Evolutionary conservation across 1,139 yeast genomes (phyloP).

Genomic region (Williopsis jadinii): DNA sequence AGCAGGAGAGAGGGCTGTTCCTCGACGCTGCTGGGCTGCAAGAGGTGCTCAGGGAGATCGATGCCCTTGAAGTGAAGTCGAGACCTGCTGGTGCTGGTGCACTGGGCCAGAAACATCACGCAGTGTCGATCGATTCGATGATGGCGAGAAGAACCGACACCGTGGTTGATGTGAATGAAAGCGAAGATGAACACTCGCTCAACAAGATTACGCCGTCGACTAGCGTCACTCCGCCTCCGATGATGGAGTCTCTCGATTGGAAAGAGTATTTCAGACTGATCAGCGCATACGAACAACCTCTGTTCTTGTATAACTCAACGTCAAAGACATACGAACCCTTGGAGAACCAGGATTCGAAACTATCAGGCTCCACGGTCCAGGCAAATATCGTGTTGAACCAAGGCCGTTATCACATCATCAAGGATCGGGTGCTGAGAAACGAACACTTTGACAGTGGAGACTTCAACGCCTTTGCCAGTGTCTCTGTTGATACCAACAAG

Average conservation of each 20-base stretch:
- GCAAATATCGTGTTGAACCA: slow-evolving; percentile 32
- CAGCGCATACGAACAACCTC: slow-evolving; percentile 61
- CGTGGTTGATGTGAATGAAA: slow-evolving; percentile 24
- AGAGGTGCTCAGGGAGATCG: slow-evolving; percentile 55
- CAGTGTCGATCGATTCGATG: slow-evolving; percentile 11
- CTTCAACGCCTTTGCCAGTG: slow-evolving; percentile 29
- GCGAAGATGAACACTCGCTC: slow-evolving; percentile 14
- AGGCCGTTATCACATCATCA: slow-evolving; percentile 51
- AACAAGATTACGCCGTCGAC: slow-evolving; percentile 18
- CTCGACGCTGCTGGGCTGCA: slow-evolving; percentile 68
- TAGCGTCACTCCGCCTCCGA: slow-evolving; percentile 19
- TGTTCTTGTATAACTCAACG: slow-evolving; percentile 54
- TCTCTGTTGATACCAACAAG: slow-evolving; percentile 17
- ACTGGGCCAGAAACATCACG: slow-evolving; percentile 2
- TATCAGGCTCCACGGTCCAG: slow-evolving; percentile 25
- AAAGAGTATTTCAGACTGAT: slow-evolving; percentile 62
- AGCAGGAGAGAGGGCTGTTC: slow-evolving; percentile 79
- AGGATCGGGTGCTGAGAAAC: slow-evolving; percentile 69
- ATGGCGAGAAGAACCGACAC: slow-evolving; percentile 27
- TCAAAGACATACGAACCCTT: slow-evolving; percentile 54
- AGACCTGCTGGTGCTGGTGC: slow-evolving; percentile 1
- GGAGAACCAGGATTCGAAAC: slow-evolving; percentile 13
- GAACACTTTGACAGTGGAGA: slow-evolving; percentile 44
- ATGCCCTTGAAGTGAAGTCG: slow-evolving; percentile 14
- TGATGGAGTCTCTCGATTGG: slow-evolving; percentile 44